phyloP scores from a whole-genome alignment of 2,329 filamentous ascomycete species.

The Trichophyton simii region DNA sequence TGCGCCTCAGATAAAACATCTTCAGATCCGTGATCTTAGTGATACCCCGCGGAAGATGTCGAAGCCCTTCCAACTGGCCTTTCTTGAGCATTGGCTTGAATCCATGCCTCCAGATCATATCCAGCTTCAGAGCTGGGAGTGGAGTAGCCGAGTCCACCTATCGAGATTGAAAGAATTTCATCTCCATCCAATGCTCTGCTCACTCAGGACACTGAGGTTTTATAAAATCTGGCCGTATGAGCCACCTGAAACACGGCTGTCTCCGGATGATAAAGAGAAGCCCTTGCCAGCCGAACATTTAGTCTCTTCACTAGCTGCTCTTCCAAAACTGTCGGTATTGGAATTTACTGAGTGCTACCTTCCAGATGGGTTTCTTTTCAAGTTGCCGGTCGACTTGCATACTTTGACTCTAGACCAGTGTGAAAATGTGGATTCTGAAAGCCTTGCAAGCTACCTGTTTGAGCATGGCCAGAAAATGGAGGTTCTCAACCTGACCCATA shows the following conservation, averaged over 20 bases:
- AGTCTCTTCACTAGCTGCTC: constrained; percentile 40
- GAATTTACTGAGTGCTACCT: constrained; percentile 63
- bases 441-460: constrained; percentile 52
- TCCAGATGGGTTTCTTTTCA: constrained; percentile 52
- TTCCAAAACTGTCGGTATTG: constrained; percentile 55
- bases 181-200: constrained; percentile 41
- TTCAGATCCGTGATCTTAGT: constrained; percentile 57
- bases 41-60: background rate
- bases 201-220: constrained; percentile 25
- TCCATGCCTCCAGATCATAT: constrained; percentile 43
- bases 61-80: background rate
- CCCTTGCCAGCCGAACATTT: constrained; percentile 6
- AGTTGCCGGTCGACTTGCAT: constrained; percentile 53
- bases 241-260: constrained; percentile 9
- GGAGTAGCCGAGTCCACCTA: constrained; percentile 41
- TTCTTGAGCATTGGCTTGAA: constrained; percentile 42
- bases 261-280: constrained; percentile 13
- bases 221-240: constrained; percentile 21
- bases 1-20: constrained; percentile 53
- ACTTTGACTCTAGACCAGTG: constrained; percentile 69
- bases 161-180: constrained; percentile 44
- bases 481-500: constrained; percentile 61
- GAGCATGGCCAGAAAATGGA: constrained; percentile 56
- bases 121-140: constrained; percentile 41
- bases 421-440: constrained; percentile 56